Conservation (phyloP, 495 filamentous ascomycete genomes). For the Penicillium diatomitis region DNA sequence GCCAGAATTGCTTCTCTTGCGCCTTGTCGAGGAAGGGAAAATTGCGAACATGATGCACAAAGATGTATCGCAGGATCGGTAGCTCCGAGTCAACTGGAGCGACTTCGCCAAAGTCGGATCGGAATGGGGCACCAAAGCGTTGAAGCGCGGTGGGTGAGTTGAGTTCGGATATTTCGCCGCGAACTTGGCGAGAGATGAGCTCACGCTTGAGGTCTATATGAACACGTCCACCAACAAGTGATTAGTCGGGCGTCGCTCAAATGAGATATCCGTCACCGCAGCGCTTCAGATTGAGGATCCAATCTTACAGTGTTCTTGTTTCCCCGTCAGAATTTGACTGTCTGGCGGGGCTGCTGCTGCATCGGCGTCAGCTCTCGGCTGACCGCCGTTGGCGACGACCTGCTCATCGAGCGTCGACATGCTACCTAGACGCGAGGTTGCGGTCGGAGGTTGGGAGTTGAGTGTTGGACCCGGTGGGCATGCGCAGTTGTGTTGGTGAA, state of each 20-base stretch:
- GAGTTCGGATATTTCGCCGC: slow-evolving; percentile 80
- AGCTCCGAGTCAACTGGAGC: slow-evolving; percentile 89
- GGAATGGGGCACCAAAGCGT: slow-evolving; percentile 92
- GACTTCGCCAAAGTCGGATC: slow-evolving; percentile 84
- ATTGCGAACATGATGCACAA: slow-evolving; percentile 94
- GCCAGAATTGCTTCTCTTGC: slow-evolving; percentile 98
- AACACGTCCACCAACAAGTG: neutral
- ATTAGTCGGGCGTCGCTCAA: neutral
- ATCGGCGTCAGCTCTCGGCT: slow-evolving; percentile 1
- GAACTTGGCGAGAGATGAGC: slow-evolving; percentile 80
- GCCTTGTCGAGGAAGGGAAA: slow-evolving; percentile 96
- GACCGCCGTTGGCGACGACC: slow-evolving; percentile 3
- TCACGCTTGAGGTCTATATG: slow-evolving; percentile 88
- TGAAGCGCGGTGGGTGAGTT: slow-evolving; percentile 90
- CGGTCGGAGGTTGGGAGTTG: neutral
- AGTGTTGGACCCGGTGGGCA: neutral
- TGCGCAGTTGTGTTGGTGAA: neutral
- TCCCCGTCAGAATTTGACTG: slow-evolving; percentile 67
- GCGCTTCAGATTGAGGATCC: neutral
- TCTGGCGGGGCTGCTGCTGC: slow-evolving; percentile 26
- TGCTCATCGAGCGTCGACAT: neutral
- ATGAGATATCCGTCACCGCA: neutral
- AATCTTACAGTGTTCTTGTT: slow-evolving; percentile 89
- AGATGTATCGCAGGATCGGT: slow-evolving; percentile 90
- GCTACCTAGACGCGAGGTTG: neutral